Evolutionary conservation across 2,329 filamentous ascomycete genomes (phyloP), one percentile per base, ranked within the genome.

Genomic region (Scedosporium minutisporum): DNA sequence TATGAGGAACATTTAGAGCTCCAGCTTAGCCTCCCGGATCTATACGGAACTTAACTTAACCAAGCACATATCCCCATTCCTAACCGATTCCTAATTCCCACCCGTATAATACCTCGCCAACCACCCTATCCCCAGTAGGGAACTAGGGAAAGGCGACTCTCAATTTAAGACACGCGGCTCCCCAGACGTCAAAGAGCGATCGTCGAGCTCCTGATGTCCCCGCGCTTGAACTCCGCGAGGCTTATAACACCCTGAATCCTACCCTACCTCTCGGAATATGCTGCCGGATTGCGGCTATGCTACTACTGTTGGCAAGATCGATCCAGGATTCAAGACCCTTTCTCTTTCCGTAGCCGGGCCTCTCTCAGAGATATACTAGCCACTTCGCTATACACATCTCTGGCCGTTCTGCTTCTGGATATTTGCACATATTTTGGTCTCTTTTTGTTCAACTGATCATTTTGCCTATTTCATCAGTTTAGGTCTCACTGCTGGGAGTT

Each of bases 361-460:
- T 23, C 21, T 23, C 16, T 48, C 44, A n/a, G 21, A 48, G 44
- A 21, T 48, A n/a, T 48, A 48, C 33, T 38, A 38, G 33, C 33
- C 33, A 38, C 33, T 38, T 38, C 10, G 9, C 33, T 48, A 48
- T 48, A 46, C 44, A 48, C 21, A 48, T 38, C 33, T 38, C 33
- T 10, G 33, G 10, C 33, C 6, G 10, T 38, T 38, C 10, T 38
- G 33, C 33, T 84, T 81, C 69, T 81, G 82, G 74, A 84, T 84
- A 82, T 84, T 84, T 77, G 81, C 82, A 82, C 65, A 63, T 65
- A 61, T 57, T 23, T 60, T 53, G 58, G 51, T 62, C 60, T 33
- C 61, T 63, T 61, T 27, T 53, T 60, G 33, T 62, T 62, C 21
- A 41, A 58, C 58, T 84, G 81, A 70, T 81, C 82, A 74, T 84